Evolutionary conservation across 352 stramenopile genomes (phyloP), one percentile per base, ranked within the genome.

Genomic region (Halophytophthora polymorphica): DNA sequence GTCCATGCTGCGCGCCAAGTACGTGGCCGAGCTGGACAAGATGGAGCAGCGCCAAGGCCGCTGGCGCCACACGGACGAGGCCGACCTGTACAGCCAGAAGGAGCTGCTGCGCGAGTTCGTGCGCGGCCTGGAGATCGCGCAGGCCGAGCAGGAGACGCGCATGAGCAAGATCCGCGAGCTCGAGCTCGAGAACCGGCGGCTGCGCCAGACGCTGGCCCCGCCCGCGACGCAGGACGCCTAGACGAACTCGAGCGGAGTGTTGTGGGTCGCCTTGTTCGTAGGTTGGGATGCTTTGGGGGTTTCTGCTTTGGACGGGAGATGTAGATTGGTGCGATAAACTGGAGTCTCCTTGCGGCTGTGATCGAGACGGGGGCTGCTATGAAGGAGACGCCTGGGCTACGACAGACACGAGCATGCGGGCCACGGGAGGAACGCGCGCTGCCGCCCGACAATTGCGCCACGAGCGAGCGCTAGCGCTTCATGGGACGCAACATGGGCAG

Each of bases 131-230:
- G 80, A 90, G 53, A 86, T 88, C 51, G 80, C 75, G 11, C 73
- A 86, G 17, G 75, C 72, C 4, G 80, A 88, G 49, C 78, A 90
- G 48, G 77, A 88, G 38, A 87, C 77, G 48, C 72, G 75, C 1
- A 76, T 88, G 70, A 88, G 68, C 53, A 80, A 86, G 43, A 88
- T 90, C 34, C 62, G 66, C 35, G 79, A 88, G 44, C 60, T 90
- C 8, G 77, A 90, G 51, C 41, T 83, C 13, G 80, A 86, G 46
- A 90, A 88, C 57, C 56, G 53, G 38, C 66, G 74, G 21, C 51
- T 90, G 37, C 75, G 72, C 1, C 58, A 75, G 34, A 43, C 70
- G 31, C 56, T 89, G 45, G 47, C 59, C n/a, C 57, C 73, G 7
- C 50, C 53, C 8, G 54, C 25, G 25, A 8, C 25, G 25, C 25